These are phyloP conservation scores for Epichloe bromicola DNA, from an alignment of 2,329 filamentous ascomycete genomes.

Conservation along the genomic window DNA sequence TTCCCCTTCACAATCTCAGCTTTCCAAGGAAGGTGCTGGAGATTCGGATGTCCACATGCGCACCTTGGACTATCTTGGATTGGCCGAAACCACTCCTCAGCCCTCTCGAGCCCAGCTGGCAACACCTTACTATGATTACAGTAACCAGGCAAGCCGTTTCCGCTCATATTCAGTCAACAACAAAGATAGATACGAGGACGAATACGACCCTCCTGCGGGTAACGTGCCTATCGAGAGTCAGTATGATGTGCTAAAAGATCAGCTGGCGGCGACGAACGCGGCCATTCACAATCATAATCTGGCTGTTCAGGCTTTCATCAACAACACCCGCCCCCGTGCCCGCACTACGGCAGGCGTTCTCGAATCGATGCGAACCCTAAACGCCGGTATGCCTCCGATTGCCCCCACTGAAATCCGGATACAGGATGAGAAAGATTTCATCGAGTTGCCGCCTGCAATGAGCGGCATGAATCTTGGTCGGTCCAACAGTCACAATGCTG, in stretches of 20 bases:
- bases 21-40: constrained; percentile 70
- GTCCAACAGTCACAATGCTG: constrained; percentile 52
- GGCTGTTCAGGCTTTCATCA: constrained; percentile 84
- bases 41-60: constrained; percentile 81
- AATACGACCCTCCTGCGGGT: constrained; percentile 43
- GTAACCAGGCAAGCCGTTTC: constrained; percentile 74
- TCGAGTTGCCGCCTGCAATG: constrained; percentile 69
- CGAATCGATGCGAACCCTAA: constrained; percentile 64
- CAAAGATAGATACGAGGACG: constrained; percentile 89
- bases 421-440: constrained; percentile 64
- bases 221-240: constrained; percentile 37
- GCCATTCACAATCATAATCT: constrained; percentile 84
- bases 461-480: constrained; percentile 63
- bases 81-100: constrained; percentile 88
- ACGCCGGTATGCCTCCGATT: constrained; percentile 56
- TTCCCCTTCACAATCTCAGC: constrained; percentile 75
- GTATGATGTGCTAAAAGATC: constrained; percentile 50
- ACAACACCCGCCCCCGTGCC: constrained; percentile 75
- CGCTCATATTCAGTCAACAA: constrained; percentile 98
- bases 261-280: constrained; percentile 50
- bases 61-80: constrained; percentile 87
- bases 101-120: constrained; percentile 61
- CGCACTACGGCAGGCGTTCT: constrained; percentile 74
- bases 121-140: constrained; percentile 61
- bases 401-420: constrained; percentile 62